Base-by-base conservation (phyloP, 768 basidiomycete species). In the Termitomyces sp. region DNA sequence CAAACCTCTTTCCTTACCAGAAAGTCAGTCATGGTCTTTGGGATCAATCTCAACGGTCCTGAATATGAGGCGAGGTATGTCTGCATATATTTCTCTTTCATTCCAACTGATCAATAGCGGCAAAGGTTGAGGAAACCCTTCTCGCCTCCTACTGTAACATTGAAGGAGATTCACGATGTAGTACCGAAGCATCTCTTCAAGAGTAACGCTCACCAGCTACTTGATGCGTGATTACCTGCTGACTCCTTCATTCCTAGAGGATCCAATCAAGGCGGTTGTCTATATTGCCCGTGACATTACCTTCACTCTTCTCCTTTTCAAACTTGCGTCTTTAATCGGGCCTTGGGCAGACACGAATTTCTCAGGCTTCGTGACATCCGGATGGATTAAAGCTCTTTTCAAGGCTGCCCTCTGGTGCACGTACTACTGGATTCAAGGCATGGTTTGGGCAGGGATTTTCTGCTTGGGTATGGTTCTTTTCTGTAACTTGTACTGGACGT, bases 81-180 rank as follows among this genome's bases (percentile, higher is more conserved):
- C 42, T 37, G 16, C 22, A 22, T 31, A 24, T 18, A 1, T 20
- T 22, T 16, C 31, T 22, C 1, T 51, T 39, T 8, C 45, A 18
- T 27, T 33, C 27, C 33, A n/a, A 16, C 57, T 54, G 13, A 45
- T 33, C 24, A 48, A 20, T 41, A 22, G 20, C 13, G 30, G 27
- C 22, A 11, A 46, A 81, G 81, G 59, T 67, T 78, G 48, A 67
- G 69, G 39, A 75, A 70, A 60, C 77, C 81, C 5, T 85, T 82
- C 65, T 67, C 67, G 20, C 83, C 82, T 9, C 81, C 83, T 3
- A 74, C 68, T 13, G 72, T 77, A 16, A 79, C 78, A 0, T 68
- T 84, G 45, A 83, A 82, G 66, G 77, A 83, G 54, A 72, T 85
- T 54, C 82, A 81, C 57, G 78, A 81, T 60, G 81, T 79, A 4